Evolutionary conservation across 1,284 basidiomycete species (phyloP).

Genomic region (Taiwanofungus camphoratus): DNA sequence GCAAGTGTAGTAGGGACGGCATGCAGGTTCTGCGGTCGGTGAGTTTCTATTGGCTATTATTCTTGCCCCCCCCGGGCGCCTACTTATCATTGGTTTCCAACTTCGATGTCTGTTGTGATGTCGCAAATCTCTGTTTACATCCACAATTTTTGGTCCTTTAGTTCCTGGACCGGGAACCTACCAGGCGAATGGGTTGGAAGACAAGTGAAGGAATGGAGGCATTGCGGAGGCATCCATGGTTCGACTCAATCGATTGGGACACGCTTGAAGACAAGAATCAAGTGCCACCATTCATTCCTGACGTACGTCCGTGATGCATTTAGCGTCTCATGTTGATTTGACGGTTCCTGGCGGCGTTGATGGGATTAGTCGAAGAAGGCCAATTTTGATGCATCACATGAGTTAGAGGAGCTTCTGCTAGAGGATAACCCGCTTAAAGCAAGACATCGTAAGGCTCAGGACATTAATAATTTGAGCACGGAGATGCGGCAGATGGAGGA

Average conservation of each 20-base stretch:
- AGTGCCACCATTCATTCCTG: slow-evolving; percentile 86
- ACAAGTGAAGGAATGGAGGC: slow-evolving; percentile 74
- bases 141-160: no score
- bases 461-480: slow-evolving; percentile 71
- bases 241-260: slow-evolving; percentile 82
- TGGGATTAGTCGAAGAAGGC: slow-evolving; percentile 82
- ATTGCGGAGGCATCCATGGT: slow-evolving; percentile 83
- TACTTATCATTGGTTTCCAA: slow-evolving; percentile 2
- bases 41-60: slow-evolving; percentile 25
- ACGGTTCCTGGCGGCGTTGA: slow-evolving; percentile 4
- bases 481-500: slow-evolving; percentile 99
- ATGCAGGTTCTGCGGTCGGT: slow-evolving; percentile 66
- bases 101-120: background rate
- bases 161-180: slow-evolving; percentile 83
- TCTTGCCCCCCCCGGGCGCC: background rate
- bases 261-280: slow-evolving; percentile 78
- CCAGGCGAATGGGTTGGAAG: slow-evolving; percentile 79
- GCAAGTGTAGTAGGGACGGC: slow-evolving; percentile 62
- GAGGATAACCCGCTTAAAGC: slow-evolving; percentile 98
- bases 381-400: slow-evolving; percentile 99
- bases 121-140: slow-evolving; percentile 7
- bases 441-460: slow-evolving; percentile 86
- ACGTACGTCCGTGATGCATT: slow-evolving; percentile 47
- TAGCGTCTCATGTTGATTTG: slow-evolving; percentile 3
- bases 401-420: slow-evolving; percentile 90